Evolutionary conservation across 1,139 yeast species (phyloP).

Genomic region (Arxiozyma telluris): DNA sequence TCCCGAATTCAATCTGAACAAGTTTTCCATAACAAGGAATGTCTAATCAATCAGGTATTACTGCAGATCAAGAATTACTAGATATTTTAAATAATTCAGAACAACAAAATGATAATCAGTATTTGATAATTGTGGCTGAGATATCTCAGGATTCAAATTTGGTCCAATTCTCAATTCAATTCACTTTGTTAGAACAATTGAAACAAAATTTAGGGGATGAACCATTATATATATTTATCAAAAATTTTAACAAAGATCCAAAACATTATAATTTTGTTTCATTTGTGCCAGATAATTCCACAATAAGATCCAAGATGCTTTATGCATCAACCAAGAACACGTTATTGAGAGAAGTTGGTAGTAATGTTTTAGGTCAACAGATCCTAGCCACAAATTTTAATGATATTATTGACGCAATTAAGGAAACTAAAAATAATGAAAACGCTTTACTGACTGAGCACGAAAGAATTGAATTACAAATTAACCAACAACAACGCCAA

Average conservation of each 20-base stretch:
- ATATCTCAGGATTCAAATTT: slow-evolving; percentile 37
- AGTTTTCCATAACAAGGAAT: slow-evolving; percentile 25
- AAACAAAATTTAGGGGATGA: slow-evolving; percentile 30
- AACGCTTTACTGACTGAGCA: slow-evolving; percentile 47
- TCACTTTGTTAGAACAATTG: slow-evolving; percentile 32
- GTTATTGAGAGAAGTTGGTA: slow-evolving; percentile 62
- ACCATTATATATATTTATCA: slow-evolving; percentile 54
- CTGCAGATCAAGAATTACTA: slow-evolving; percentile 40
- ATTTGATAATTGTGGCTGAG: slow-evolving; percentile 33
- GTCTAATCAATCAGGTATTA: slow-evolving; percentile 69
- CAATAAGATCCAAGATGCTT: slow-evolving; percentile 79
- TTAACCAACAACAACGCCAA: slow-evolving; percentile 21
- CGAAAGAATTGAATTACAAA: slow-evolving; percentile 36
- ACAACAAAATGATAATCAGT: slow-evolving; percentile 24
- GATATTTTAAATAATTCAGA: slow-evolving; percentile 15
- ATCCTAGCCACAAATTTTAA: slow-evolving; percentile 48
- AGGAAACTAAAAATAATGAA: slow-evolving; percentile 8
- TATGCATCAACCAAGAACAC: slow-evolving; percentile 87
- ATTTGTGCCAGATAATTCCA: slow-evolving; percentile 80
- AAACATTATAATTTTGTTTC: slow-evolving; percentile 51
- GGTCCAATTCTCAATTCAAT: slow-evolving; percentile 34
- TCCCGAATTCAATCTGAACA: no score
- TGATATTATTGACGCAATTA: slow-evolving; percentile 40
- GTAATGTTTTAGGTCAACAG: slow-evolving; percentile 49
- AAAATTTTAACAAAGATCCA: slow-evolving; percentile 31